These are phyloP conservation scores for Aspergillus sojae DNA, from an alignment of 2,329 filamentous ascomycete species.

Conservation along the genomic window DNA sequence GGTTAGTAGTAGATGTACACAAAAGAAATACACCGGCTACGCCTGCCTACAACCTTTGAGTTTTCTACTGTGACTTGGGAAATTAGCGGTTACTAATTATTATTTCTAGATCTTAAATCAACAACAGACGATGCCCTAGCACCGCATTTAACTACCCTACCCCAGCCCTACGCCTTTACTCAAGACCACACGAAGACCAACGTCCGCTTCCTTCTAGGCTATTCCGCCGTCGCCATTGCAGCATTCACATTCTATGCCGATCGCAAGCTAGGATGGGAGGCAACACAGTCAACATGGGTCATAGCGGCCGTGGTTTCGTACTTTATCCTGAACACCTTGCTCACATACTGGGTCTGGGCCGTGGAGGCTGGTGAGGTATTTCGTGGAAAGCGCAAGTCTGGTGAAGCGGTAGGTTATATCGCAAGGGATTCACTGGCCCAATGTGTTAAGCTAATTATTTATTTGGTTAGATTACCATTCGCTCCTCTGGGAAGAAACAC, in stretches of 20 bases:
- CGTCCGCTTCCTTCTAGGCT: constrained; percentile 80
- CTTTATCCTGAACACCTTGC: constrained; percentile 72
- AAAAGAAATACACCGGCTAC: constrained; percentile 10
- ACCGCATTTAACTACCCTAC: constrained; percentile 88
- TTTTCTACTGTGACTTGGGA: not conserved
- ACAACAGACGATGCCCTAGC: constrained; percentile 92
- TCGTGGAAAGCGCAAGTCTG: constrained; percentile 69
- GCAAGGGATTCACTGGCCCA: not conserved
- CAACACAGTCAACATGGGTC: constrained; percentile 75
- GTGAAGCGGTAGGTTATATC: constrained; percentile 57
- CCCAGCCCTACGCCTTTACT: constrained; percentile 63
- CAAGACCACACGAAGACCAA: constrained; percentile 82
- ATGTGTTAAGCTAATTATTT: constrained; percentile 8
- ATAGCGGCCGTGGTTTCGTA: constrained; percentile 78
- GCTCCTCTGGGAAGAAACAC: constrained; percentile 74
- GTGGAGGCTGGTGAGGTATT: constrained; percentile 85
- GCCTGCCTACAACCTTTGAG: not conserved
- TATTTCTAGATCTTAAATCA: constrained; percentile 80
- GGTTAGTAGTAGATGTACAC: constrained; percentile 34
- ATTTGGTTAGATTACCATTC: constrained; percentile 66
- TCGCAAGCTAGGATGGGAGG: constrained; percentile 87
- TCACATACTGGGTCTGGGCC: constrained; percentile 82
- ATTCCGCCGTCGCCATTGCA: constrained; percentile 76
- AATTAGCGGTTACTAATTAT: not conserved
- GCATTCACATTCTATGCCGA: constrained; percentile 87